These are phyloP conservation scores for Clarireedia sp. DNA, from an alignment of 2,329 filamentous ascomycete genomes.

Conservation along the genomic window DNA sequence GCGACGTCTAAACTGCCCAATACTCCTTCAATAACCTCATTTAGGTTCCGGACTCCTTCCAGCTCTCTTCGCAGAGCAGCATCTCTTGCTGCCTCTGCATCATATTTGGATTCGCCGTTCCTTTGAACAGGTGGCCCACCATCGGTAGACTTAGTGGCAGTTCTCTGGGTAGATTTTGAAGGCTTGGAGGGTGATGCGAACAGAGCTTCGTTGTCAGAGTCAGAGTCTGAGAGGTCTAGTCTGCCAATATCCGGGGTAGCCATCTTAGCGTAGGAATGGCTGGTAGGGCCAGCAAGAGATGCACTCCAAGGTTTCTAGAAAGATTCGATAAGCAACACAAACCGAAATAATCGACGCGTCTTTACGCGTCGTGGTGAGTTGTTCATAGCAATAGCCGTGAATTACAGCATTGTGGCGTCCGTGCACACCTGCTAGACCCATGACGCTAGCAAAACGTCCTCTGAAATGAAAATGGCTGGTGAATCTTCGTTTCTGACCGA, in stretches of 20 bases:
- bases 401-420: background rate
- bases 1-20: constrained; percentile 64
- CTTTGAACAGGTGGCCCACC: constrained; percentile 24
- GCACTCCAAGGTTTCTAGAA: background rate
- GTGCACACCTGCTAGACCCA: background rate
- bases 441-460: background rate
- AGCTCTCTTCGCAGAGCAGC: constrained; percentile 70
- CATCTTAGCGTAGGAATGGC: constrained; percentile 13
- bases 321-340: background rate
- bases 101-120: constrained; percentile 45
- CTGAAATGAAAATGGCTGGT: constrained; percentile 9
- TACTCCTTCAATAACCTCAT: constrained; percentile 75
- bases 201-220: constrained; percentile 45
- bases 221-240: constrained; percentile 40
- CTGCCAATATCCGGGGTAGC: constrained; percentile 42
- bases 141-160: constrained; percentile 16
- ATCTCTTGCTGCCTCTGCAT: constrained; percentile 62
- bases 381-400: background rate
- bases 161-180: constrained; percentile 23
- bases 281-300: background rate
- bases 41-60: constrained; percentile 76
- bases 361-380: background rate
- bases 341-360: background rate
- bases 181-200: constrained; percentile 47
- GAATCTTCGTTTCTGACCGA: constrained; percentile 2